Conservation (phyloP, 345 rosid species). For the Heritiera fomes region DNA sequence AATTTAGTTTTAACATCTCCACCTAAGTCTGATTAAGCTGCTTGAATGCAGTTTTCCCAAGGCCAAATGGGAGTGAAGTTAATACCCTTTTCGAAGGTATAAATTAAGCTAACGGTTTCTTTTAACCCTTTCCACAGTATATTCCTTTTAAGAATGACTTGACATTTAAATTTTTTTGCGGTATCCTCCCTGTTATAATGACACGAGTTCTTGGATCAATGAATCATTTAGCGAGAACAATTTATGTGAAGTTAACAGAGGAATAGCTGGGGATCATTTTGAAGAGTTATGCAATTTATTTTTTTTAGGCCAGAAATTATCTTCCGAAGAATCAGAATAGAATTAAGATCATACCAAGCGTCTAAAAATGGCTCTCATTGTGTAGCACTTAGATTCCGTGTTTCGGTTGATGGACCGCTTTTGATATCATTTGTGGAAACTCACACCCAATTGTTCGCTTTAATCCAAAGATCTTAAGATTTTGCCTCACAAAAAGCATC, state of each 20-base stretch:
- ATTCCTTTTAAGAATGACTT: background rate
- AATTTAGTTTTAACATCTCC: background rate
- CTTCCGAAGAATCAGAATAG: no score
- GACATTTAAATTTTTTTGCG: constrained; percentile 38
- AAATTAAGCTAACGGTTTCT: no score
- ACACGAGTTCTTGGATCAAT: constrained; percentile 92
- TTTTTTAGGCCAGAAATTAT: background rate
- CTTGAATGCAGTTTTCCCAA: constrained; percentile 55
- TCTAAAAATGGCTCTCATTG: background rate
- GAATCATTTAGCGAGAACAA: constrained; percentile 93
- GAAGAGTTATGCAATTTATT: constrained; percentile 65
- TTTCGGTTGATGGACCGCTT: no score
- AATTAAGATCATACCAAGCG: no score
- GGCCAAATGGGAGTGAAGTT: constrained; percentile 87
- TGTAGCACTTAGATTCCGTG: no score
- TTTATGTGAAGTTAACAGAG: constrained; percentile 91
- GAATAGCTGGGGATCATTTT: constrained; percentile 89
- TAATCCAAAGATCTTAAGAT: no score
- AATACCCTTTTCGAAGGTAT: constrained; percentile 94
- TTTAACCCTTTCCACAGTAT: no score
- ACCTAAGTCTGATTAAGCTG: constrained; percentile 5
- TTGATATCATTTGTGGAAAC: no score
- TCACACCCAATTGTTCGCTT: no score
- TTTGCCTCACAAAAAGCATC: no score
- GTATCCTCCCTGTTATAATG: constrained; percentile 98